Base-by-base conservation (phyloP, 2,329 filamentous ascomycete genomes). In the Rutstroemia sp. region DNA sequence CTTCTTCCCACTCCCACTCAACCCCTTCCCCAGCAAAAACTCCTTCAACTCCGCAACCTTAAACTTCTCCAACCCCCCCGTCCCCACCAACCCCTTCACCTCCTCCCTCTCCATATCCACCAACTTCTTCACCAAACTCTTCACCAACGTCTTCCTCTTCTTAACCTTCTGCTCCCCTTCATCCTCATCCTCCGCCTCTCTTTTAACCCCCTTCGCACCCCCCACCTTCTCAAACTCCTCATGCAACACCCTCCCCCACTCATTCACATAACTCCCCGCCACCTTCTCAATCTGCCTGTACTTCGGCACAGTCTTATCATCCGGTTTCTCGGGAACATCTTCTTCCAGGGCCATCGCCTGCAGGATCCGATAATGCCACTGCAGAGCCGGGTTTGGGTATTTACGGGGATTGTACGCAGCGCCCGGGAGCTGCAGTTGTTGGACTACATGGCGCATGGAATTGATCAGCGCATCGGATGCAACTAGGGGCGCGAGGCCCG, bases 291-390 rank as follows among this genome's bases (percentile, higher is more conserved):
- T 97, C 63, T 95, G 89, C 63, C 82, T 86, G 71, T 86, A 91
- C 65, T 88, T 89, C 1, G 94, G 94, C 14, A 89, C 69, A 0
- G 94, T 97, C 61, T 87, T 85, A 68, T 99, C 94, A 14, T 82
- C 77, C 1, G 73, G 73, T 50, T 86, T 80, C 2, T 81, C 76
- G 47, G 92, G 92, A 1, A 95, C 74, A 63, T 96, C 92, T 69
- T 99, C 94, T 38, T 96, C 92, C 0, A 99, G 77, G 0, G 94
- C 94, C 57, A 96, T 79, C 6, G 89, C 87, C 72, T 99, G 94
- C 0, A 99, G 75, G 47, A 99, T 95, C 60, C 84, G 86, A 76
- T 97, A 99, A 73, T 97, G 94, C 92, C 92, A 99, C 73, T 99
- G 94, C 23, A 99, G 77, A 8, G 88, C 81, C 9, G 92, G 91